Base-by-base conservation (phyloP, 148 eudicot species). In the Vaccinium vitisidaea region DNA sequence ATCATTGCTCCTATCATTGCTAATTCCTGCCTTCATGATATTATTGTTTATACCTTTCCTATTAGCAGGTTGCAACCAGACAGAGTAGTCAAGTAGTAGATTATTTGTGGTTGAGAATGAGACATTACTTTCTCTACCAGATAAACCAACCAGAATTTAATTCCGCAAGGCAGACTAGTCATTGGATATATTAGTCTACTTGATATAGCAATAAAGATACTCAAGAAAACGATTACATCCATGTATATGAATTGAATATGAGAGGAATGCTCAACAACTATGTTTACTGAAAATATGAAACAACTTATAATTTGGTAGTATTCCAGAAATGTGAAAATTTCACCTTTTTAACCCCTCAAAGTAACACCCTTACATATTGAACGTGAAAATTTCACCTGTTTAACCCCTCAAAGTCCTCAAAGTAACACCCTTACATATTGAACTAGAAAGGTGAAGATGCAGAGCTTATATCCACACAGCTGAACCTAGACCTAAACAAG, bases 231-330 rank as follows among this genome's bases (percentile, higher is more conserved):
- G 19, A 36, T 0, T 46, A 21, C 2, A 21, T 19, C n/a, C 30
- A 19, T 19, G 25, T 77, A 50, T 1, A 5, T 50, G 19, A 19
- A 48, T 48, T 32, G 27, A 49, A 48, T 48, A 52, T 78, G 53
- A 50, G 54, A 52, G 30, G 80, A 25, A 50, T 77, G 79, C 59
- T 21, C 43, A 52, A 77, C 36, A 23, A 77, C 36, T 77, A 77
- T 77, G 80, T 10, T 48, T 76, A 76, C 4, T 75, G 78, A 8
- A 76, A 48, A 21, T 49, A 48, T 74, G 80, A 30, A 49, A 19
- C 58, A 76, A 52, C 21, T n/a, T 52, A 49, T 21, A 23, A 23
- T 23, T 23, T 65, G 27, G 70, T 23, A 65, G 32, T n/a, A 65
- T n/a, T 59, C 70, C 30, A n/a, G 2, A 2, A 53, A 53, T 53